Evolutionary conservation across 2,329 filamentous ascomycete genomes (phyloP), one percentile per base, ranked within the genome.

Genomic region (Penicillium sp.): DNA sequence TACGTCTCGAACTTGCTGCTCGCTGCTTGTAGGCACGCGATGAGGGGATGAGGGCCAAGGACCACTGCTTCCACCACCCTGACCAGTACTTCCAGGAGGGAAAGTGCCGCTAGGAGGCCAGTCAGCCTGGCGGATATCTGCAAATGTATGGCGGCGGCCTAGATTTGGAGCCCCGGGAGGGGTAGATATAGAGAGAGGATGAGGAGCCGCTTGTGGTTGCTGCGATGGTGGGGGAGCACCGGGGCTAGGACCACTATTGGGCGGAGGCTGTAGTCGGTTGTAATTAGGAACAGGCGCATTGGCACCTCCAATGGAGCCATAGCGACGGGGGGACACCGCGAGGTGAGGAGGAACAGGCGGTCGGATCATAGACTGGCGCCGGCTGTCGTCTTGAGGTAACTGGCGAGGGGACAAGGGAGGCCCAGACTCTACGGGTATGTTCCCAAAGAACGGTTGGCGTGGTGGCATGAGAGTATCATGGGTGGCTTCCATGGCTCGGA

Each of bases 81-180:
- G 41, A 28, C 28, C 87, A 7, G 83, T 80, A 70, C 86, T 82
- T 11, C 87, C 87, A 3, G 88, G 88, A 7, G 84, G 82, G 71
- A 87, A 90, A 28, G 85, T 82, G 43, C 81, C 71, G 51, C 73
- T 67, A 42, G 75, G 72, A 82, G 82, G 88, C 87, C 90, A 94
- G 39, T 90, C 91, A 72, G 92, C 90, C 68, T 93, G 89, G 55
- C 95, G 89, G 67, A 99, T 98, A 73, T 99, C 95, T 59, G 95
- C 95, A 41, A 93, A 94, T 1, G 95, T 99, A 77, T 99, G 95
- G 62, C 94, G 87, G 63, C 94, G 88, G 47, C 88, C 86, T 49
- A 96, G 82, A 69, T 87, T 92, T 58, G 86, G 84, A 25, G 25
- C 37, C 1, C 75, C 76, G n/a, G 84, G 83, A 25, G 85, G 83